Conservation (phyloP, 2,329 filamentous ascomycete species). For the Fusarium armeniacum region DNA sequence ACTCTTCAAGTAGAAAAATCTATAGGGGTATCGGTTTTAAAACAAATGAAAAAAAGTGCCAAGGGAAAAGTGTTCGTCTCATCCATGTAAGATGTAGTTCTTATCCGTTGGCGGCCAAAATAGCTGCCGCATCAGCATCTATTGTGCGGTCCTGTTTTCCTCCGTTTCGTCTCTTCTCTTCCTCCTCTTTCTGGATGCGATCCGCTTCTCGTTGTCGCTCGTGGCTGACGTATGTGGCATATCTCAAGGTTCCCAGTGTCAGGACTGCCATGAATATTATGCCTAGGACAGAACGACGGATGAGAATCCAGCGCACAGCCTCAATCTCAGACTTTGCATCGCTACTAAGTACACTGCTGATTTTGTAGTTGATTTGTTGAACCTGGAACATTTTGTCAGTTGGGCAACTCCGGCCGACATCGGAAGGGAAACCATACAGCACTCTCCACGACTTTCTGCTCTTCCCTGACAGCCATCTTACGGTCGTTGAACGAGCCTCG, state of each 20-base stretch:
- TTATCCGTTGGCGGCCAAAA: slow-evolving; percentile 65
- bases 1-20: slow-evolving; percentile 41
- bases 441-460: slow-evolving; percentile 87
- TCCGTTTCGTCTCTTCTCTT: slow-evolving; percentile 59
- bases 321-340: slow-evolving; percentile 95
- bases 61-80: slow-evolving; percentile 40
- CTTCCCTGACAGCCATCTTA: slow-evolving; percentile 90
- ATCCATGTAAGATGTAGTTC: slow-evolving; percentile 10
- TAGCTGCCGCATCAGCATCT: slow-evolving; percentile 68
- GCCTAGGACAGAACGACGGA: slow-evolving; percentile 73
- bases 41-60: slow-evolving; percentile 5
- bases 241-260: slow-evolving; percentile 71
- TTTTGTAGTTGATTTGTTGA: slow-evolving; percentile 96
- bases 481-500: slow-evolving; percentile 97
- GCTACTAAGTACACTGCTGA: slow-evolving; percentile 89
- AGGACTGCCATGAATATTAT: slow-evolving; percentile 75
- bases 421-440: slow-evolving; percentile 66
- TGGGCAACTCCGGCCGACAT: background rate
- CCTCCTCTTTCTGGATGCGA: slow-evolving; percentile 59
- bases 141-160: slow-evolving; percentile 63
- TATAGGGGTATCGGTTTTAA: slow-evolving; percentile 50
- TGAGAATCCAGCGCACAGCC: slow-evolving; percentile 87
- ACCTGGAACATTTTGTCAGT: slow-evolving; percentile 65
- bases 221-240: slow-evolving; percentile 69
- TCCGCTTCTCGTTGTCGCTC: slow-evolving; percentile 64